Percentiles rank a stretch among this genome's conserved stretches.
Conservation (phyloP, 2,329 filamentous ascomycete genomes). For the Scedosporium minutisporum region DNA sequence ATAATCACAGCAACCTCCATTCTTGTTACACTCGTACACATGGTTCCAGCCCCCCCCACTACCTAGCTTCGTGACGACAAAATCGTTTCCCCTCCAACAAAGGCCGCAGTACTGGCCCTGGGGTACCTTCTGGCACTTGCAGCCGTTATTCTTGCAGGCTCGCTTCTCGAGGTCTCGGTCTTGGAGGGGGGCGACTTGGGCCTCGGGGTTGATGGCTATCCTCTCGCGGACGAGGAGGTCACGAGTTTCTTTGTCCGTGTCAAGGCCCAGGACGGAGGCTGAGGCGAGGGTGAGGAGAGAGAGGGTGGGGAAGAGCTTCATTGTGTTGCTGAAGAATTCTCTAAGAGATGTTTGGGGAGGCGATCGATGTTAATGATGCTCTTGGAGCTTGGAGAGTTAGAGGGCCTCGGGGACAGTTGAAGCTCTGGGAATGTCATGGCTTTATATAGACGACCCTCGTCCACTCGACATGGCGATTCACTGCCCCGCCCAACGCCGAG, state of each 20-base stretch:
- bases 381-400: not conserved
- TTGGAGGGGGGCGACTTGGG: not conserved
- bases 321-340: not conserved
- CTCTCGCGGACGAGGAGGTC: not conserved
- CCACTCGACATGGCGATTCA: not conserved
- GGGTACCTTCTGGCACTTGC: not conserved
- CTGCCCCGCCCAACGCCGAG: not conserved
- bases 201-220: not conserved
- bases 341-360: not conserved
- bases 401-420: not conserved
- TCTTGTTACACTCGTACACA: conserved; percentile 13
- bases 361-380: not conserved
- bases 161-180: not conserved
- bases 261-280: not conserved
- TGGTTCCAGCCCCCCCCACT: conserved; percentile 7
- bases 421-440: not conserved
- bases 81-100: not conserved
- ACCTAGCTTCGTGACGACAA: not conserved
- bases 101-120: conserved; percentile 6
- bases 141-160: conserved; percentile 5
- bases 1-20: conserved; percentile 13
- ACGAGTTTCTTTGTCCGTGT: not conserved
- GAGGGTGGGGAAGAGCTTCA: not conserved
- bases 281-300: not conserved
- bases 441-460: not conserved